A percentile compares a stretch with the other conserved stretches of the same genome.
Conservation (phyloP, 768 basidiomycete genomes). For the Lactarius sanguifluus region DNA sequence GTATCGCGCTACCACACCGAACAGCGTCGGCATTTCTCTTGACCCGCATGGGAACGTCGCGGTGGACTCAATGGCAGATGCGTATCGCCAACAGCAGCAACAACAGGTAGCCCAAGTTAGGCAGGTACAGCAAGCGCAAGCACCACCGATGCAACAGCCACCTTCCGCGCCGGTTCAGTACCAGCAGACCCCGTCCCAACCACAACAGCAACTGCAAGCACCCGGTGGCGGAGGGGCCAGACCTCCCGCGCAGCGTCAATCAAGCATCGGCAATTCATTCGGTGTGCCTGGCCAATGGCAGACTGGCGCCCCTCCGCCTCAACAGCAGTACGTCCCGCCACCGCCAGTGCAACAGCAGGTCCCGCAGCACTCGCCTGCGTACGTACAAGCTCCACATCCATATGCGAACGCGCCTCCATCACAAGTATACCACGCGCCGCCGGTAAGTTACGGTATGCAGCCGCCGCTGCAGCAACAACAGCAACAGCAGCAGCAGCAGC, state of each 20-base stretch:
- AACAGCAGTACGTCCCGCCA: conserved; percentile 29
- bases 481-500: conserved; percentile 36
- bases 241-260: conserved; percentile 19
- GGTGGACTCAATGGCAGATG: conserved; percentile 74
- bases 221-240: conserved; percentile 2
- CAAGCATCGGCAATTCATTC: conserved; percentile 18
- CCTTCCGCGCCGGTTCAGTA: conserved; percentile 40
- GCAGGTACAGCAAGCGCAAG: conserved; percentile 1
- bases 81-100: conserved; percentile 37
- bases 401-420: conserved; percentile 25
- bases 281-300: conserved; percentile 18
- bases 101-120: conserved; percentile 28
- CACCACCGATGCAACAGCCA: conserved; percentile 39
- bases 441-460: conserved; percentile 15
- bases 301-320: conserved; percentile 1
- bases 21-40: conserved; percentile 77
- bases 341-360: conserved; percentile 24
- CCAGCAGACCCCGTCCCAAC: conserved; percentile 41
- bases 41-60: conserved; percentile 79
- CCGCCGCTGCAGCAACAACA: conserved; percentile 35
- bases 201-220: conserved; percentile 29
- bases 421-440: conserved; percentile 17
- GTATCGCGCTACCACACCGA: conserved; percentile 68
- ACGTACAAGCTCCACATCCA: conserved; percentile 23
- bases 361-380: conserved; percentile 20